Evolutionary conservation across 768 basidiomycete species (phyloP), one percentile per base, ranked within the genome.

Genomic region (Psilocybe subaeruginosa): DNA sequence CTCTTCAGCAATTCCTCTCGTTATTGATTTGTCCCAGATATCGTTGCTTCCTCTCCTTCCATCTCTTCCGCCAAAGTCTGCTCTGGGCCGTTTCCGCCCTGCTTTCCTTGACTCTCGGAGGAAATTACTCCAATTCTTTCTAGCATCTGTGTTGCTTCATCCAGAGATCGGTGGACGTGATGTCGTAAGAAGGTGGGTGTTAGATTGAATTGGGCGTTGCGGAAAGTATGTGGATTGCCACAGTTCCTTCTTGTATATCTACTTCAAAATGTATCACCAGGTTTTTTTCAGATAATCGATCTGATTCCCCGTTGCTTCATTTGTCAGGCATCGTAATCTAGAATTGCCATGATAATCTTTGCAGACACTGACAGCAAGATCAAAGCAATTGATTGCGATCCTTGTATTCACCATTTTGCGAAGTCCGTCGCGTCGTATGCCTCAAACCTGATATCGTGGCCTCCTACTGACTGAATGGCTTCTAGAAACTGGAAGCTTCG

Each of bases 151-250:
- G 1, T 68, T 91, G 0, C 74, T 91, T 1, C 89, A 91, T 65
- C 90, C 90, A 3, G 89, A 91, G 53, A 75, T 91, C 6, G 90
- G 90, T 2, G 84, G 82, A 0, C 83, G 80, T 48, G 80, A 85
- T 55, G 82, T 80, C 1, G 88, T 89, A 9, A 73, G 84, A 60
- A 68, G 75, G 46, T 91, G 90, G 90, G 82, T 58, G n/a, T 54
- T 54, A 23, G 48, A 11, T 46, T 39, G 30, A 46, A n/a, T 23
- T 31, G 17, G 9, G 11, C 33, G 33, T 8, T 27, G 27, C 31
- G 35, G 35, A 29, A 48, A 41, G 16, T 23, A 30, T 12, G 41
- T 43, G 14, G 5, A n/a, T 16, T n/a, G 41, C 11, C 4, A 14
- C n/a, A n/a, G 14, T 43, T 12, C 2, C 8, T 39, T 43, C 14